Evolutionary conservation across 108 stramenopile genomes (phyloP).

Genomic region (Fragilariopsis cylindrus): DNA sequence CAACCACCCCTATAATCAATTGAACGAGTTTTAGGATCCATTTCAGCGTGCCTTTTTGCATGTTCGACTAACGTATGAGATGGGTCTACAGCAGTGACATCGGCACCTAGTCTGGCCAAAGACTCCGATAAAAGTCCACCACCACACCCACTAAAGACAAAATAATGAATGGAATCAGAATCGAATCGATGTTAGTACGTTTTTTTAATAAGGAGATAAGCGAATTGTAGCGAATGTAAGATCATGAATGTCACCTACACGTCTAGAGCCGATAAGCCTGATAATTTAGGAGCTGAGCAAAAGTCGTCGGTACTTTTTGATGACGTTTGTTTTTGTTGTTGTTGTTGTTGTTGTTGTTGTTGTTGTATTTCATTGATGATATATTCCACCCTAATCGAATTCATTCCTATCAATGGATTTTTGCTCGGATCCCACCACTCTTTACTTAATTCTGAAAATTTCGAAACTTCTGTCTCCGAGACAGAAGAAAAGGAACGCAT

Average conservation of each 20-base stretch:
- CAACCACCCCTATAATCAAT: conserved; percentile 68
- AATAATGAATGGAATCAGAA: not conserved
- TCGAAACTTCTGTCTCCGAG: conserved; percentile 56
- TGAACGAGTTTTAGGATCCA: conserved; percentile 31
- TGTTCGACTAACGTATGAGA: conserved; percentile 55
- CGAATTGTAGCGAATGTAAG: too few species aligned
- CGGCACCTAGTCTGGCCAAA: conserved; percentile 80
- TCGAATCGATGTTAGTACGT: not conserved
- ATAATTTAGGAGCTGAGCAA: not conserved
- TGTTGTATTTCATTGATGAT: conserved; percentile 28
- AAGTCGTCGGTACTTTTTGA: conserved; percentile 1
- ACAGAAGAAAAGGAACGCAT: conserved; percentile 28
- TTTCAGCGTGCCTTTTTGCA: conserved; percentile 57
- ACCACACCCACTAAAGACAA: conserved; percentile 72
- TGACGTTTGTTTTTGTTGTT: not conserved
- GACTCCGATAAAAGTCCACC: conserved; percentile 91
- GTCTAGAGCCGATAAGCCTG: conserved; percentile 9
- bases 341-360: not conserved
- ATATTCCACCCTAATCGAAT: conserved; percentile 70
- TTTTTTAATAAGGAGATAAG: too few species aligned
- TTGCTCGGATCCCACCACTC: conserved; percentile 77
- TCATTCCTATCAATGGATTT: conserved; percentile 83
- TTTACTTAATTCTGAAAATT: conserved; percentile 62
- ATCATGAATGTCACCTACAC: not conserved
- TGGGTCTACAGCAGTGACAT: conserved; percentile 87